Percentiles rank a stretch among this genome's conserved stretches.
These are phyloP conservation scores for Geotrichum macrosporum DNA, from an alignment of 1,139 yeast species.

Conservation along the genomic window DNA sequence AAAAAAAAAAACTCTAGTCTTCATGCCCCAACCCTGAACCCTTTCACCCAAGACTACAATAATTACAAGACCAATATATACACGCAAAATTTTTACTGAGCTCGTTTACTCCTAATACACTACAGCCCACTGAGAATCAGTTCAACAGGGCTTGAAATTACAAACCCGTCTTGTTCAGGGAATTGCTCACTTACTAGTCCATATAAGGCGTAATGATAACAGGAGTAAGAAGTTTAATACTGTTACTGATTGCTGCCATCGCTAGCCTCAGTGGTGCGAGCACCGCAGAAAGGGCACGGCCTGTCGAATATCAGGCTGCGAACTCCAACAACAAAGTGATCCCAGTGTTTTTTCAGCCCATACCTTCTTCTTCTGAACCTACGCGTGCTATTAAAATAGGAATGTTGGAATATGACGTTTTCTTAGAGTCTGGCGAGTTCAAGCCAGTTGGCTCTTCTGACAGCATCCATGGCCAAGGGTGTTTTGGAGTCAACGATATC, in stretches of 20 bases:
- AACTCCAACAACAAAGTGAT: constrained; percentile 3
- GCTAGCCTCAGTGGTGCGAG: too few species aligned
- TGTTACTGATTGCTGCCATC: too few species aligned
- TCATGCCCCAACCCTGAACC: constrained; percentile 8
- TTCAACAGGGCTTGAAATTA: too few species aligned
- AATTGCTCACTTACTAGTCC: too few species aligned
- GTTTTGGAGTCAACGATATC: constrained; percentile 28
- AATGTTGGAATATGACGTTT: constrained; percentile 11
- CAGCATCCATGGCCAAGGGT: constrained; percentile 20
- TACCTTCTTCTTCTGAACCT: neutral
- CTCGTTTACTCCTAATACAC: neutral
- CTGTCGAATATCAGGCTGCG: neutral
- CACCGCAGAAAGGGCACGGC: too few species aligned
- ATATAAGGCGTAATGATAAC: too few species aligned
- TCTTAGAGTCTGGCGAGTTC: constrained; percentile 9
- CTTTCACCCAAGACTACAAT: neutral
- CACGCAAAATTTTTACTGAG: neutral
- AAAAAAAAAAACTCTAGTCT: too few species aligned
- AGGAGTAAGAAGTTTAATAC: too few species aligned
- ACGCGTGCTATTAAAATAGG: constrained; percentile 10
- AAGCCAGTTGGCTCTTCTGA: neutral
- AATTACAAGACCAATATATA: neutral
- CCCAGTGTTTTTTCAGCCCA: constrained; percentile 9
- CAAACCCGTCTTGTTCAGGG: too few species aligned
- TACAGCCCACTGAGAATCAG: too few species aligned